Percentiles rank a stretch among this genome's conserved stretches.
Conservation (phyloP, 192 early-diverging fungal species). For the Chytriomyces confervae region DNA sequence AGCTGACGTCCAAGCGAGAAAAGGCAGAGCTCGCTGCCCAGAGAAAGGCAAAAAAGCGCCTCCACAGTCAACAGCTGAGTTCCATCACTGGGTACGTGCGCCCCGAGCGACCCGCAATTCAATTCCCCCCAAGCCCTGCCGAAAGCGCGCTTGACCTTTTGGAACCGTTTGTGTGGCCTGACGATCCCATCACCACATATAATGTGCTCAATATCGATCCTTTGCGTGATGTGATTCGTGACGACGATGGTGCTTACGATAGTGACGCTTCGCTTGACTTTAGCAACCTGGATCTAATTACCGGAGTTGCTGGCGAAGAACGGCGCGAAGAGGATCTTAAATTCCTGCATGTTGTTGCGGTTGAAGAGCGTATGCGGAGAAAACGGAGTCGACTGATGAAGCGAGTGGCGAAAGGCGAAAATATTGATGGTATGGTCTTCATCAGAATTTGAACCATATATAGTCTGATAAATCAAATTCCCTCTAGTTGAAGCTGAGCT, state of each 20-base stretch:
- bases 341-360: constrained; percentile 34
- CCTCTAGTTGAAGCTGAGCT: constrained; percentile 28
- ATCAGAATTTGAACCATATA: not conserved
- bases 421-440: constrained; percentile 8
- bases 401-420: constrained; percentile 5
- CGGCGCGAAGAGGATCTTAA: constrained; percentile 30
- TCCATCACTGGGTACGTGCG: constrained; percentile 8
- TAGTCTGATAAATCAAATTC: not conserved
- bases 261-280: constrained; percentile 35
- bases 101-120: constrained; percentile 11
- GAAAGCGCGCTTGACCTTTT: constrained; percentile 23
- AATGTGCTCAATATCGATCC: constrained; percentile 23
- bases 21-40: constrained; percentile 13
- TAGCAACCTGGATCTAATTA: constrained; percentile 25
- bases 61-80: not conserved
- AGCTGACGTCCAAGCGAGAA: not conserved
- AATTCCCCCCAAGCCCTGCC: constrained; percentile 23
- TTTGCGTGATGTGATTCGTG: not conserved
- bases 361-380: constrained; percentile 29
- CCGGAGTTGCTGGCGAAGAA: constrained; percentile 23
- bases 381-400: constrained; percentile 31
- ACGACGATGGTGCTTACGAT: constrained; percentile 24
- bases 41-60: constrained; percentile 27
- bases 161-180: constrained; percentile 34
- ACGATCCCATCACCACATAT: constrained; percentile 17